Evolutionary conservation across 2,329 filamentous ascomycete genomes (phyloP).

Genomic region (Exutisphaerella laricina): DNA sequence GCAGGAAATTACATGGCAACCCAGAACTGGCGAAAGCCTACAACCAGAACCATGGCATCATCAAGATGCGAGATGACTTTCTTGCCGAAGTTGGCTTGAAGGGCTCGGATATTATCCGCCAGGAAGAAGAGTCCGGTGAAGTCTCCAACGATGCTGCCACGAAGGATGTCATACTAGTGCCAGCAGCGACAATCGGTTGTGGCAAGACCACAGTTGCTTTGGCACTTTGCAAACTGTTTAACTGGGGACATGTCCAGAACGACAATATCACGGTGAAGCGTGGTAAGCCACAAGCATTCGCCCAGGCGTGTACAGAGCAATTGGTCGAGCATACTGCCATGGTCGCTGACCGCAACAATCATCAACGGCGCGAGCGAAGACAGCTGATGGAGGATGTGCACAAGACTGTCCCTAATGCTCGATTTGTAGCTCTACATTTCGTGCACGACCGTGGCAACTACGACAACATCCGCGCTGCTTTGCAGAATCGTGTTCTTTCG

Average conservation of each 20-base stretch:
- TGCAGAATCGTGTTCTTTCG: slow-evolving; percentile 69
- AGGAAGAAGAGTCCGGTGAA: slow-evolving; percentile 57
- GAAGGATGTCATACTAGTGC: slow-evolving; percentile 72
- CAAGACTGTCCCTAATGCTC: slow-evolving; percentile 55
- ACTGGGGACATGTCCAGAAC: slow-evolving; percentile 92
- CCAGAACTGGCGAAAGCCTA: slow-evolving; percentile 65
- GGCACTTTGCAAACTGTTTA: slow-evolving; percentile 74
- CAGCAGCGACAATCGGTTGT: slow-evolving; percentile 89
- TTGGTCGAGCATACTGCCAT: slow-evolving; percentile 65
- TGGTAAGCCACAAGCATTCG: slow-evolving; percentile 71
- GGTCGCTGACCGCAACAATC: slow-evolving; percentile 91
- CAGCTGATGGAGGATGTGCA: slow-evolving; percentile 79
- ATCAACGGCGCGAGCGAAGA: slow-evolving; percentile 76
- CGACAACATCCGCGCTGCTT: slow-evolving; percentile 66
- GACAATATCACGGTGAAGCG: slow-evolving; percentile 82
- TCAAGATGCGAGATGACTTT: slow-evolving; percentile 82
- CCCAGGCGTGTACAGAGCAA: slow-evolving; percentile 59
- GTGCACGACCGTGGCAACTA: slow-evolving; percentile 66
- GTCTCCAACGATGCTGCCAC: slow-evolving; percentile 51
- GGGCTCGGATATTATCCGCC: slow-evolving; percentile 78
- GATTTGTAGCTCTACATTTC: slow-evolving; percentile 82
- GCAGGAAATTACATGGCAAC: slow-evolving; percentile 64
- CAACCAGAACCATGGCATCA: slow-evolving; percentile 88
- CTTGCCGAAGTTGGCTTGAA: slow-evolving; percentile 75
- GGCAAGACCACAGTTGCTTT: slow-evolving; percentile 92